Evolutionary conservation across 805 yeast genomes (phyloP).

Genomic region (Saccharomycopsis capsularis): DNA sequence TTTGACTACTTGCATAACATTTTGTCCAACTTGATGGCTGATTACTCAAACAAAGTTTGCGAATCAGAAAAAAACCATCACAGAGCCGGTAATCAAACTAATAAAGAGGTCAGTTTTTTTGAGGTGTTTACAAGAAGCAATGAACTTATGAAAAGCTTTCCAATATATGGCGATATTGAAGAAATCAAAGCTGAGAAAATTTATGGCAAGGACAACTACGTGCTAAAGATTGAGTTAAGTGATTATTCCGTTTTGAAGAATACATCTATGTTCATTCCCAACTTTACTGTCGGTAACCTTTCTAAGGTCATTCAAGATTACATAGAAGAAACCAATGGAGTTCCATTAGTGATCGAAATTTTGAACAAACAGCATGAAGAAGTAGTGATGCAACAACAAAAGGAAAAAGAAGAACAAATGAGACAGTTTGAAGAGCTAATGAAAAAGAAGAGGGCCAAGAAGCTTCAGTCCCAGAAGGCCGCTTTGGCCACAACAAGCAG

Average conservation of each 20-base stretch:
- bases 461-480: background rate
- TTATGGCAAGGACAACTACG: background rate
- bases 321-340: too few species aligned
- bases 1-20: conserved; percentile 17
- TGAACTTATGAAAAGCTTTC: conserved; percentile 8
- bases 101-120: background rate
- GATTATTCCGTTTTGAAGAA: conserved; percentile 14
- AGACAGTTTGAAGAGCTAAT: conserved; percentile 10
- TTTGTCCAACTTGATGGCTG: conserved; percentile 7
- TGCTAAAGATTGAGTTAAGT: background rate
- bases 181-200: conserved; percentile 22
- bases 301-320: background rate
- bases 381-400: conserved; percentile 2
- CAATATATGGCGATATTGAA: conserved; percentile 20
- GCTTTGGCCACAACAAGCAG: too few species aligned
- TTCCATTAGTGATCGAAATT: background rate
- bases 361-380: conserved; percentile 2
- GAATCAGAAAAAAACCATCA: too few species aligned
- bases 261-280: conserved; percentile 2
- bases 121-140: conserved; percentile 8
- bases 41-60: background rate
- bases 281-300: background rate
- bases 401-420: conserved; percentile 12
- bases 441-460: conserved; percentile 4
- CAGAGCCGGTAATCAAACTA: too few species aligned